Evolutionary conservation across 75 land plant species (phyloP).

Genomic region (Selaginella moellendorffii): DNA sequence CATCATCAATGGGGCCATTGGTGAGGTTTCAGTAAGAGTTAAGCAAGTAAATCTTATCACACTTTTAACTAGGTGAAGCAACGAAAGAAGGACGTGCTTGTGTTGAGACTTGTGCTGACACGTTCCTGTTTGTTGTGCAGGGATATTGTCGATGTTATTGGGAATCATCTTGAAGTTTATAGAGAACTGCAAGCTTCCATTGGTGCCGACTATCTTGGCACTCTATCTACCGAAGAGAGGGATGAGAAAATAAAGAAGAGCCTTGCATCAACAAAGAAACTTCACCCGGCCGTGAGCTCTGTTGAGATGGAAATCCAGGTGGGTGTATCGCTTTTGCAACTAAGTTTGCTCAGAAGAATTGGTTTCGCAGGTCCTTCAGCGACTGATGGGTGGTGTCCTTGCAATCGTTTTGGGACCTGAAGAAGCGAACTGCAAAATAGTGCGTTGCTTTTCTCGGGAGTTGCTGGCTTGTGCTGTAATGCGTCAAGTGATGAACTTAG

Average conservation of each 20-base stretch:
- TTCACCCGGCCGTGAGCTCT: slow-evolving; percentile 90
- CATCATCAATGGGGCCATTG: slow-evolving; percentile 56
- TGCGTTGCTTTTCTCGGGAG: slow-evolving; percentile 58
- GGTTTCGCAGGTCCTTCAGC: slow-evolving; percentile 54
- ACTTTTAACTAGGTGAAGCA: slow-evolving; percentile 78
- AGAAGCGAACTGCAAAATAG: slow-evolving; percentile 67
- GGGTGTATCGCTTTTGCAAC: neutral
- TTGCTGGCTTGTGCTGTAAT: slow-evolving; percentile 73
- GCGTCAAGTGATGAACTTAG: slow-evolving; percentile 86
- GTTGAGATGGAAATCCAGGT: slow-evolving; percentile 42
- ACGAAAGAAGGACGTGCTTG: too few relatives aligned
- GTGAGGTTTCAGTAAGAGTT: slow-evolving; percentile 57
- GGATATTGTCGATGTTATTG: slow-evolving; percentile 73
- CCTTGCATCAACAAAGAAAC: slow-evolving; percentile 51
- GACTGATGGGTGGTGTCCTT: slow-evolving; percentile 56
- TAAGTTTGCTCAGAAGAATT: neutral
- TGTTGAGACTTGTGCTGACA: neutral
- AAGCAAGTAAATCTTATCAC: slow-evolving; percentile 74
- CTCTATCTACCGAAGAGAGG: slow-evolving; percentile 66
- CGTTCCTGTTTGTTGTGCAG: slow-evolving; percentile 15
- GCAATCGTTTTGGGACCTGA: slow-evolving; percentile 51
- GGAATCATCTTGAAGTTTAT: slow-evolving; percentile 82
- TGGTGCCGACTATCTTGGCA: slow-evolving; percentile 61
- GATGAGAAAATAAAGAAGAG: slow-evolving; percentile 79
- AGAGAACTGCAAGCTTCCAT: slow-evolving; percentile 54